Conservation (phyloP, 2,329 filamentous ascomycete species). For the Neofusicoccum parvum region DNA sequence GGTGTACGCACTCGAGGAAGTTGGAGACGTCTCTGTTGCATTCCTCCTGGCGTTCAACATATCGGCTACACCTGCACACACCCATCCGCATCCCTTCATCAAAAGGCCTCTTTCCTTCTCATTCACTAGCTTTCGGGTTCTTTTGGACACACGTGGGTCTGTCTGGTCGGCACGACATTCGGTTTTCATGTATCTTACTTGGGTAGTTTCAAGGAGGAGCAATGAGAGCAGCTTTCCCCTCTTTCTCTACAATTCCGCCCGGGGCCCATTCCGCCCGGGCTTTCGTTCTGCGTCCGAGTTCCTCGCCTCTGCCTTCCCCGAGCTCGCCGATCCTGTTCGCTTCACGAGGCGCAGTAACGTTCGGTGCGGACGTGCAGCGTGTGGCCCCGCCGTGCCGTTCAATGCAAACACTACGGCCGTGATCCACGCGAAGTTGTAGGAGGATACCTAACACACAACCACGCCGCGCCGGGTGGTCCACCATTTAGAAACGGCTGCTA, state of each 20-base stretch:
- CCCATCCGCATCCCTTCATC: not conserved
- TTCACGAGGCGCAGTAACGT: slow-evolving; percentile 4
- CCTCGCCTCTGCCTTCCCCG: slow-evolving; percentile 5
- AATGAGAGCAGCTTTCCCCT: slow-evolving; percentile 6
- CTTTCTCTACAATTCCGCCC: not conserved
- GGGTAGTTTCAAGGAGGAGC: slow-evolving; percentile 16
- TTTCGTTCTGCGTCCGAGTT: not conserved
- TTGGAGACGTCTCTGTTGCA: slow-evolving; percentile 14
- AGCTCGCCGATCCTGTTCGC: slow-evolving; percentile 4
- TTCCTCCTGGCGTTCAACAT: slow-evolving; percentile 1
- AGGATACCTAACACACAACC: not conserved
- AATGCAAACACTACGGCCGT: slow-evolving; percentile 18
- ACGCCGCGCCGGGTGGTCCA: not conserved
- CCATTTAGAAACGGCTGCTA: slow-evolving; percentile 13
- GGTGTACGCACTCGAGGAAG: slow-evolving; percentile 4
- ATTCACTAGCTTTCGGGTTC: slow-evolving; percentile 9
- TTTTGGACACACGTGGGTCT: slow-evolving; percentile 10
- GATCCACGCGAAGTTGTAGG: slow-evolving; percentile 14
- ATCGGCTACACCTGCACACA: slow-evolving; percentile 8
- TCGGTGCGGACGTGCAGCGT: not conserved
- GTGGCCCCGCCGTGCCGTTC: slow-evolving; percentile 6
- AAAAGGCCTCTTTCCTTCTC: not conserved
- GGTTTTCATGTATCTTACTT: slow-evolving; percentile 20
- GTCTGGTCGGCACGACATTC: slow-evolving; percentile 12
- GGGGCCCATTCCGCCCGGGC: not conserved